phyloP scores from a whole-genome alignment of 305 asterid genomes.

The Solanum hybrid region DNA sequence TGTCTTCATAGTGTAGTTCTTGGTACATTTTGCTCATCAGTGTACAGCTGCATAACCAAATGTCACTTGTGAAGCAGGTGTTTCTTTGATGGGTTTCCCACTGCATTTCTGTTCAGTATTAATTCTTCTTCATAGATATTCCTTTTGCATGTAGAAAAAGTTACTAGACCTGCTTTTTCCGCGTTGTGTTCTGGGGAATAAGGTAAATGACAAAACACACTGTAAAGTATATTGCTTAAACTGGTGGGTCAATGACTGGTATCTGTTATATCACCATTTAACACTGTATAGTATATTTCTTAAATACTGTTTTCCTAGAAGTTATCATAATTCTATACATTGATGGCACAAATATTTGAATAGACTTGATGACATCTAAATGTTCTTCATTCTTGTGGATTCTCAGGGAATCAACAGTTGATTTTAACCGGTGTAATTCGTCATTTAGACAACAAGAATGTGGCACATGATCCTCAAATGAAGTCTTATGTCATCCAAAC shows the following conservation, averaged over 20 bases:
- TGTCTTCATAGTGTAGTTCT: not conserved
- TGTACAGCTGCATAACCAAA: not conserved
- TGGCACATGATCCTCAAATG: slow-evolving; percentile 60
- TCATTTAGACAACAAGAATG: slow-evolving; percentile 90
- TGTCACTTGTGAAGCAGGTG: not conserved
- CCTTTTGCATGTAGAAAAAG: not conserved
- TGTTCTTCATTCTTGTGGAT: slow-evolving; percentile 6
- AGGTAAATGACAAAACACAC: not conserved
- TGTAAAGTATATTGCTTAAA: not conserved
- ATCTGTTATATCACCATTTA: not conserved
- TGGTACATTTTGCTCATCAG: not conserved
- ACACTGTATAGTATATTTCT: not conserved
- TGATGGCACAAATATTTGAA: not conserved
- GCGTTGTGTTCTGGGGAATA: not conserved
- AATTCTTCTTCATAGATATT: not conserved
- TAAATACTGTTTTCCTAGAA: not conserved
- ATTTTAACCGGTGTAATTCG: slow-evolving; percentile 76
- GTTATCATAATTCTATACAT: not conserved
- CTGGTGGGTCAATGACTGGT: not conserved
- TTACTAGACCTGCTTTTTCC: not conserved
- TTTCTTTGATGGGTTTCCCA: not conserved
- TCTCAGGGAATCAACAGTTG: slow-evolving; percentile 61
- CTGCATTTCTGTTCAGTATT: not conserved
- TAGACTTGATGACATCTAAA: not conserved
- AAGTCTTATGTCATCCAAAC: slow-evolving; percentile 67